Conservation (phyloP, 2,329 filamentous ascomycete species). For the Ilyonectria sp. region DNA sequence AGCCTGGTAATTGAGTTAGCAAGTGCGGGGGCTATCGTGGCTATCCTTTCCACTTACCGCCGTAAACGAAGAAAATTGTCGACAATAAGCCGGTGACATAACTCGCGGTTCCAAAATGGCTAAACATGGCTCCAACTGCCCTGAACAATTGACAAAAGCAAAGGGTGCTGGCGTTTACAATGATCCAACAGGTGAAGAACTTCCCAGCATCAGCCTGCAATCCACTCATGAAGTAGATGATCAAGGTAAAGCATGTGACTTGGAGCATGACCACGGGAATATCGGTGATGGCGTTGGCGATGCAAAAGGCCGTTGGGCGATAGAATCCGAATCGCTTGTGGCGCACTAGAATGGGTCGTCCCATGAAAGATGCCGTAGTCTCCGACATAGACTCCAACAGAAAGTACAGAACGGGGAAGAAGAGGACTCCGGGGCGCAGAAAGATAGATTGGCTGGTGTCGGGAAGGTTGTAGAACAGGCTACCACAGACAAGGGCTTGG, state of each 20-base stretch:
- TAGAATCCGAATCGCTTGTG: conserved; percentile 53
- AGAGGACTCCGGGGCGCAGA: conserved; percentile 51
- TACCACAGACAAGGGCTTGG: conserved; percentile 76
- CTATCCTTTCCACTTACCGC: conserved; percentile 42
- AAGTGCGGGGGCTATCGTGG: background rate
- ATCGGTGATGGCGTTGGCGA: conserved; percentile 58
- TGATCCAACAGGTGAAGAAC: conserved; percentile 77
- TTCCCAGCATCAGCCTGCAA: conserved; percentile 47
- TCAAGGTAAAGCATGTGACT: conserved; percentile 65
- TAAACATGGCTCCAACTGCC: conserved; percentile 75
- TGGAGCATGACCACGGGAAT: conserved; percentile 65
- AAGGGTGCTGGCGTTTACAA: conserved; percentile 72
- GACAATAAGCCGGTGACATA: conserved; percentile 47
- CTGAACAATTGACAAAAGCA: conserved; percentile 76
- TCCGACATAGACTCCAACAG: conserved; percentile 60
- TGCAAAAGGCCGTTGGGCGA: conserved; percentile 51
- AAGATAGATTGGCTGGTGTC: conserved; percentile 72
- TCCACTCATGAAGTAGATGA: conserved; percentile 53
- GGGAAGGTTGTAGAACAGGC: conserved; percentile 76
- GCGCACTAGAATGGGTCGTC: conserved; percentile 50
- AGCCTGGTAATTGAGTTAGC: conserved; percentile 65
- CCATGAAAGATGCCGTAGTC: conserved; percentile 49
- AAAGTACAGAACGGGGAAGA: conserved; percentile 57
- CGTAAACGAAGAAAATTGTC: conserved; percentile 50
- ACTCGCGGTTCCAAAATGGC: conserved; percentile 56